Evolutionary conservation across 345 rosid species (phyloP).

Genomic region (Corymbia maculata): DNA sequence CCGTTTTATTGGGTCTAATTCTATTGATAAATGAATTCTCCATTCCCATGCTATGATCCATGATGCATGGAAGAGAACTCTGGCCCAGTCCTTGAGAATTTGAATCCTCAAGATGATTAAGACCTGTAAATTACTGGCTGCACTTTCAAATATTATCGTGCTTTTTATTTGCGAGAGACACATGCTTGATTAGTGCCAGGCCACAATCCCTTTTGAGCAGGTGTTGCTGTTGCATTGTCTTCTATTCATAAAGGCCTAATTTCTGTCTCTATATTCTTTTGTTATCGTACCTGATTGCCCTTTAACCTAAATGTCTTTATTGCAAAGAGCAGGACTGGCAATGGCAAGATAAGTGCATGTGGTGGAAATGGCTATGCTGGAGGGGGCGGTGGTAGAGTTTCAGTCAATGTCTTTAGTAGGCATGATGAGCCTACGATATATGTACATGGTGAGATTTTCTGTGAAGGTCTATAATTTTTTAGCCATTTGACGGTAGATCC

Average conservation of each 20-base stretch:
- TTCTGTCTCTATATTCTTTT: background rate
- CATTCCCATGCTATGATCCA: background rate
- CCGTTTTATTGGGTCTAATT: background rate
- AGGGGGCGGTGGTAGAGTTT: constrained; percentile 98
- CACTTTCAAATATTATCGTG: background rate
- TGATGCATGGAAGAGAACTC: background rate
- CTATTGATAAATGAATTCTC: background rate
- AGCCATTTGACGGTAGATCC: background rate
- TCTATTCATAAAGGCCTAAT: background rate
- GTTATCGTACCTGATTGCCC: background rate
- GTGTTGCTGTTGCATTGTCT: background rate
- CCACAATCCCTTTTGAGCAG: background rate
- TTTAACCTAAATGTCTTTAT: background rate
- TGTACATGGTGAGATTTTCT: constrained; percentile 72
- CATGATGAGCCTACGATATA: constrained; percentile 84
- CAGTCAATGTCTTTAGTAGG: constrained; percentile 90
- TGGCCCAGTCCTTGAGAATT: background rate
- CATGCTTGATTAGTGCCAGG: background rate
- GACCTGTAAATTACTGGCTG: background rate
- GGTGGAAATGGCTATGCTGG: constrained; percentile 98
- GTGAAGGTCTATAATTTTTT: background rate
- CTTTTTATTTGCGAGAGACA: background rate
- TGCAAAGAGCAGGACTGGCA: constrained; percentile 87
- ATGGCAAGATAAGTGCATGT: constrained; percentile 87
- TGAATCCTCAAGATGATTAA: background rate